These are phyloP conservation scores for Colletotrichum abscissum DNA, from an alignment of 2,329 filamentous ascomycete genomes.

Conservation along the genomic window DNA sequence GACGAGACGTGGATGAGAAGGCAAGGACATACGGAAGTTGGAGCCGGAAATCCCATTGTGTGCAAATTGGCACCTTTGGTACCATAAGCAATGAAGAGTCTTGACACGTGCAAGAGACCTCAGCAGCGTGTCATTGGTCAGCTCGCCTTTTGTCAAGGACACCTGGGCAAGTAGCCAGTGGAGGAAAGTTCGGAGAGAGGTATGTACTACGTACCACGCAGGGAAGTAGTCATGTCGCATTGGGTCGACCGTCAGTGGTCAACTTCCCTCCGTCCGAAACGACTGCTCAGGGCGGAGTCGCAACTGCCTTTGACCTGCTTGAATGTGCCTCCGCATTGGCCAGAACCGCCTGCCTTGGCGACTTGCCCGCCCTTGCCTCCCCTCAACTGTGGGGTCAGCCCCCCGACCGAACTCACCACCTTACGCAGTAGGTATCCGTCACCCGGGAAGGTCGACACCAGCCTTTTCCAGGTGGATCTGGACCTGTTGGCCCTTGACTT, in stretches of 20 bases:
- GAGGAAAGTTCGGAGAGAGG: not conserved
- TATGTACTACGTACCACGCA: too few relatives aligned
- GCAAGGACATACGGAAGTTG: not conserved
- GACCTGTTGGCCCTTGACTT: not conserved
- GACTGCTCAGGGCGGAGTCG: conserved; percentile 29
- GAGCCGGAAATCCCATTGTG: not conserved
- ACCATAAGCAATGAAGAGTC: not conserved
- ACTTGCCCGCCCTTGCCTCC: conserved; percentile 25
- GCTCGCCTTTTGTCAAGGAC: not conserved
- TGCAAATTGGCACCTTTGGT: too few relatives aligned
- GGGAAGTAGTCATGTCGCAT: not conserved
- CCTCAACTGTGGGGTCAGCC: conserved; percentile 27
- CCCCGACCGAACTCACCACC: conserved; percentile 23
- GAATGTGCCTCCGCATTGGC: conserved; percentile 34
- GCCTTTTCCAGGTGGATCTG: not conserved
- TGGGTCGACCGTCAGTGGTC: not conserved
- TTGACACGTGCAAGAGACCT: conserved; percentile 29
- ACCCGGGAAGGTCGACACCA: not conserved
- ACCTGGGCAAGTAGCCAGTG: not conserved
- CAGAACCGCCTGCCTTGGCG: conserved; percentile 26
- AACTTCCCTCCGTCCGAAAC: conserved; percentile 38
- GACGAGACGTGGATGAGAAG: not conserved
- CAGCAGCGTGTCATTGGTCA: conserved; percentile 13
- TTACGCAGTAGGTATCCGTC: too few relatives aligned
- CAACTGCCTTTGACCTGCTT: conserved; percentile 12